These are phyloP conservation scores for Xylaria scruposa DNA, from an alignment of 495 filamentous ascomycete species.

Conservation along the genomic window DNA sequence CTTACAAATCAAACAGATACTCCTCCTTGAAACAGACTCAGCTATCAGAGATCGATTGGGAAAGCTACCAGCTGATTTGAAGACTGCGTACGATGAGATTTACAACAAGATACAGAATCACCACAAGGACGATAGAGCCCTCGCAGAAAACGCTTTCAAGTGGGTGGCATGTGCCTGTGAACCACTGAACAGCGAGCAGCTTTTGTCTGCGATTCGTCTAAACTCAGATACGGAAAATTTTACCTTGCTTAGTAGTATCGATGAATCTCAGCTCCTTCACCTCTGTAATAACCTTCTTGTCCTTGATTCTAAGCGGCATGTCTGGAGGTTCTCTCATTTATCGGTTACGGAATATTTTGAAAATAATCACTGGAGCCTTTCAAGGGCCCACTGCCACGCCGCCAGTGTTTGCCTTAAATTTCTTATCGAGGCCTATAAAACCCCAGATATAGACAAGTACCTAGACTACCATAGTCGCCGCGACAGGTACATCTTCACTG, in stretches of 20 bases:
- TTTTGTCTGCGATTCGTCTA: slow-evolving; percentile 9
- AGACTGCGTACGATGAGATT: slow-evolving; percentile 2
- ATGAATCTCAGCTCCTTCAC: not conserved
- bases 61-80: not conserved
- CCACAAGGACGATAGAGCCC: not conserved
- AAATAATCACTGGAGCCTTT: not conserved
- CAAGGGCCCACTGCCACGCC: not conserved
- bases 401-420: not conserved
- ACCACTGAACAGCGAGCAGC: not conserved
- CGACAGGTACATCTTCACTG: too few relatives aligned
- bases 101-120: not conserved
- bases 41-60: slow-evolving; percentile 9
- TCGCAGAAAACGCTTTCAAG: slow-evolving; percentile 9
- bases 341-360: slow-evolving; percentile 9
- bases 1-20: slow-evolving; percentile 8
- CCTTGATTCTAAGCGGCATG: not conserved
- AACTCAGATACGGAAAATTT: not conserved
- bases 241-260: not conserved
- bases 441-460: not conserved
- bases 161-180: not conserved
- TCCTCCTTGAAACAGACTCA: not conserved
- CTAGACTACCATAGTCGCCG: too few relatives aligned
- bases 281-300: slow-evolving; percentile 15
- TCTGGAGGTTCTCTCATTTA: slow-evolving; percentile 16
- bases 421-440: not conserved